Evolutionary conservation across 1,284 basidiomycete genomes (phyloP), one percentile per base, ranked within the genome.

Genomic region (Flammula alnicola): DNA sequence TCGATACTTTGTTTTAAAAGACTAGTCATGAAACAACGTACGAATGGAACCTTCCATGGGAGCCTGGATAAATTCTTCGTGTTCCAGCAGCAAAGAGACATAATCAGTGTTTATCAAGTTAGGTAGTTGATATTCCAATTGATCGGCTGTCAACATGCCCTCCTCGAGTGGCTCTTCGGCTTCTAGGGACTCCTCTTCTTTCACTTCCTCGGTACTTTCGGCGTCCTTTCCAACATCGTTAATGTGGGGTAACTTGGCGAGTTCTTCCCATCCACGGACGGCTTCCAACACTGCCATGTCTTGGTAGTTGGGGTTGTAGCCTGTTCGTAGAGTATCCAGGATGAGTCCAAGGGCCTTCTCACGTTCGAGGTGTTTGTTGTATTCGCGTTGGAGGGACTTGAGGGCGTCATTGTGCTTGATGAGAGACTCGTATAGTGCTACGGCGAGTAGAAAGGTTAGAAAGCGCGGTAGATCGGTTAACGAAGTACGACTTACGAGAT

Each of bases 281-380:
- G 96, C 95, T 58, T 95, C 95, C 33, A 98, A 84, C 51, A 98
- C 96, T 7, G 93, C 95, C 96, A 99, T 98, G 66, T 99, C 96
- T 68, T 96, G 93, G 68, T 98, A 98, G 70, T 99, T 99, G 17
- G 96, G 96, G 69, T 99, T 99, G 75, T 98, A 98, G 0, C 88
- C 88, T 7, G 81, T 80, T 9, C 91, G 83, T 3, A 99, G 80
- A 29, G 87, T 78, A 49, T 87, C 81, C 10, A 99, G 79, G 44
- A 98, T 89, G n/a, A 86, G 81, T n/a, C 88, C 87, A 2, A 99
- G 80, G 20, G 83, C 78, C 53, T 83, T 79, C 59, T 95, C 82
- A 54, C 90, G 88, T 49, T 86, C 80, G 20, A 90, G 70, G 49
- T 92, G 84, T 53, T 84, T 83, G 43, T 84, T 73, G 60, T 93